Evolutionary conservation across 2,329 filamentous ascomycete genomes (phyloP).

Genomic region (Colletotrichum australisinense): DNA sequence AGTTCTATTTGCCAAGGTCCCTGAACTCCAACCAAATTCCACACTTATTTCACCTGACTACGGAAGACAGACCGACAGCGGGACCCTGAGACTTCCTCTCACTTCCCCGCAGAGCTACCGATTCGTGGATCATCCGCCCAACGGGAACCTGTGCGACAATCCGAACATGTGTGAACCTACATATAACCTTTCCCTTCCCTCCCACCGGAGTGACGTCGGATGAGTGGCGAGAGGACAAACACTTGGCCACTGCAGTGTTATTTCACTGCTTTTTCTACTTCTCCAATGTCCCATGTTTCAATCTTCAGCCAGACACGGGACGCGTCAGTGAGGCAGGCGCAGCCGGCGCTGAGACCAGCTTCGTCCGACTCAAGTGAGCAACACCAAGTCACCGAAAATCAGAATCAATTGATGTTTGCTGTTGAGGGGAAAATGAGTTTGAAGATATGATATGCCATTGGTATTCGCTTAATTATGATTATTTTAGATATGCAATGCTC

Average conservation of each 20-base stretch:
- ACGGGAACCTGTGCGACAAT: neutral
- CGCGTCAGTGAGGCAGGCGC: neutral
- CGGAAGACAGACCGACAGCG: neutral
- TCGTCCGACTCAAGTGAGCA: neutral
- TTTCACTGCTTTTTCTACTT: neutral
- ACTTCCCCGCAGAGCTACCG: no score
- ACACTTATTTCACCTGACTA: neutral
- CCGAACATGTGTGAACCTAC: neutral
- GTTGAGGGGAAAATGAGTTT: neutral
- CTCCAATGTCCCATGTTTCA: neutral
- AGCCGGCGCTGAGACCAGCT: neutral
- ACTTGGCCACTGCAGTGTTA: neutral
- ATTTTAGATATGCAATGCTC: slow-evolving; percentile 3
- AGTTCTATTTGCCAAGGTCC: neutral
- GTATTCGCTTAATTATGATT: slow-evolving; percentile 7
- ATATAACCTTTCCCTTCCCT: neutral
- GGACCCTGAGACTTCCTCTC: neutral
- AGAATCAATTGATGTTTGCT: no score
- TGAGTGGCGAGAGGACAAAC: neutral
- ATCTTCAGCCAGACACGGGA: neutral
- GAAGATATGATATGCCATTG: neutral
- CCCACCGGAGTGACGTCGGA: neutral
- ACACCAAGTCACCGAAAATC: no score
- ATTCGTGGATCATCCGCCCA: no score
- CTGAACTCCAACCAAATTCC: neutral